Evolutionary conservation across 257 asterid genomes (phyloP).

Genomic region (Mitragyna speciosa): DNA sequence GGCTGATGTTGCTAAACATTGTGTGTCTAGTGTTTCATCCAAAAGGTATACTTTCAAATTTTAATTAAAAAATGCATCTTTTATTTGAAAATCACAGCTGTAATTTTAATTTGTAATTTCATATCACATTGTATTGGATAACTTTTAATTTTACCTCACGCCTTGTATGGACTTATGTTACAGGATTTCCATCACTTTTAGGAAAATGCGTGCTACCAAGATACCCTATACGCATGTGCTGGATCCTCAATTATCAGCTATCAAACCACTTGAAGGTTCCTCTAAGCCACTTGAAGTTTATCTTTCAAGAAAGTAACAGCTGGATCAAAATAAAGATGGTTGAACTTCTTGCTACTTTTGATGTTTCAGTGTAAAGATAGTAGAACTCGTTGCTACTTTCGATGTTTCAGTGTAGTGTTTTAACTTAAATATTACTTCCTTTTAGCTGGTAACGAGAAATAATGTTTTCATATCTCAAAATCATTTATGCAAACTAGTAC

Average conservation of each 20-base stretch:
- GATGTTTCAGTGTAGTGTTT: no score
- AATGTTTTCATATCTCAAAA: no score
- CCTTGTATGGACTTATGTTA: background rate
- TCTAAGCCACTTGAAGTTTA: slow-evolving; percentile 13
- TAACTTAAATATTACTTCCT: no score
- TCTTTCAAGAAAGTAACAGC: background rate
- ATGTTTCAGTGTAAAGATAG: no score
- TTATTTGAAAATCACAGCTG: background rate
- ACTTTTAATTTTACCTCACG: background rate
- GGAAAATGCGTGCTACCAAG: slow-evolving; percentile 31
- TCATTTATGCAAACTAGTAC: no score
- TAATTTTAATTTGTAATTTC: no score
- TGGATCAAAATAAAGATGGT: background rate
- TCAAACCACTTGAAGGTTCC: slow-evolving; percentile 19
- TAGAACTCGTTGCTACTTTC: no score
- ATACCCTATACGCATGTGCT: slow-evolving; percentile 16
- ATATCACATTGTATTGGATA: no score
- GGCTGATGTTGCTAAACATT: slow-evolving; percentile 86
- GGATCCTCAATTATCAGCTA: slow-evolving; percentile 20
- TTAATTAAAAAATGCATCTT: background rate
- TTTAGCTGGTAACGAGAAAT: no score
- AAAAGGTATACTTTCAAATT: slow-evolving; percentile 41
- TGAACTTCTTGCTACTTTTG: no score
- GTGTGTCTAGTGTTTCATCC: slow-evolving; percentile 76
- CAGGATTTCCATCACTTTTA: slow-evolving; percentile 39